Conservation (phyloP, 2,329 filamentous ascomycete genomes). For the Bisporella sp. region DNA sequence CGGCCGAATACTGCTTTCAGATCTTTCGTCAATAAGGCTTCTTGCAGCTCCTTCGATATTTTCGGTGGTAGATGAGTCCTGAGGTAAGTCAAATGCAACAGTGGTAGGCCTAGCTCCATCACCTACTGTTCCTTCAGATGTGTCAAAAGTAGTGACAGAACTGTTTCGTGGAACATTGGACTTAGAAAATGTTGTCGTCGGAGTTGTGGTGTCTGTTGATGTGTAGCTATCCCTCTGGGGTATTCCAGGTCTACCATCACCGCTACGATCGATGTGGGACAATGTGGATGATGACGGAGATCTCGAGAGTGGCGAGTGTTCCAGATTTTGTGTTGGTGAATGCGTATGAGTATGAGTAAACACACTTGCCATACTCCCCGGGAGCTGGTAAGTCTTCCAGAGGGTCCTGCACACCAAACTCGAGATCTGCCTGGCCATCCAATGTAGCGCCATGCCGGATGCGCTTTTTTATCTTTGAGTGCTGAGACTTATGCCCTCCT, state of each 20-base stretch:
- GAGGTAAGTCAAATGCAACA: constrained; percentile 19
- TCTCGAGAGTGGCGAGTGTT: constrained; percentile 1
- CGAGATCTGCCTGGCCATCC: constrained; percentile 17
- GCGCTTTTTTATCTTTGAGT: constrained; percentile 10
- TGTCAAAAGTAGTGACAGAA: constrained; percentile 20
- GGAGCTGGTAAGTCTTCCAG: constrained; percentile 16
- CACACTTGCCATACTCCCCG: constrained; percentile 12
- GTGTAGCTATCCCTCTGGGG: constrained; percentile 9
- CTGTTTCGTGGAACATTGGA: constrained; percentile 16
- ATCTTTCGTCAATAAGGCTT: constrained; percentile 20
- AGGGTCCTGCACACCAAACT: constrained; percentile 25
- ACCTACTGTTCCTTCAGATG: constrained; percentile 10
- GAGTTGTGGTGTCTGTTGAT: constrained; percentile 8
- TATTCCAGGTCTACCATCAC: constrained; percentile 10
- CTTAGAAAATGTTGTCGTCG: constrained; percentile 13
- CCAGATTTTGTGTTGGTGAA: background rate
- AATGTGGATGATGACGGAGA: constrained; percentile 2
- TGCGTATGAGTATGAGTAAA: background rate
- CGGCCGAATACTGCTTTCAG: constrained; percentile 21
- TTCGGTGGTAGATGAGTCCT: constrained; percentile 6
- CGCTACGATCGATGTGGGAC: background rate
- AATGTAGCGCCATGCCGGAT: constrained; percentile 7
- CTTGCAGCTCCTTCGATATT: constrained; percentile 18
- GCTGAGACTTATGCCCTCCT: constrained; percentile 17
- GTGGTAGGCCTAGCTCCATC: constrained; percentile 10